These are phyloP conservation scores for Fusarium concolor DNA, from an alignment of 2,329 filamentous ascomycete species.

Conservation along the genomic window DNA sequence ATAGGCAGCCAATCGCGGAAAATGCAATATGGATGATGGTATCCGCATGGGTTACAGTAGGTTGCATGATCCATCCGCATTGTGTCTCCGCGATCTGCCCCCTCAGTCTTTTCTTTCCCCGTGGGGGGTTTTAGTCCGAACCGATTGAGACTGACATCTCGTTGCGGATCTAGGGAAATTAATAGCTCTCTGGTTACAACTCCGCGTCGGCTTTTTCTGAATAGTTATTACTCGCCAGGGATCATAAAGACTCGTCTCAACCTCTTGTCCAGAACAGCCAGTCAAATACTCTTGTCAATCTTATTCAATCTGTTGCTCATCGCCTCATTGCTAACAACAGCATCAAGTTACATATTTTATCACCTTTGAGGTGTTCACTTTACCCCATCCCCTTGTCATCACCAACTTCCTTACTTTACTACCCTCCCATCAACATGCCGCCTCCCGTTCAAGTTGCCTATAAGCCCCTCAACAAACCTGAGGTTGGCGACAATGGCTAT, in stretches of 20 bases:
- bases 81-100: conserved; percentile 20
- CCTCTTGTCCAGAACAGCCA: background rate
- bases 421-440: conserved; percentile 16
- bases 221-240: background rate
- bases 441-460: conserved; percentile 41
- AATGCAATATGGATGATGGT: background rate
- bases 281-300: background rate
- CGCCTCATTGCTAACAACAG: background rate
- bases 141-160: background rate
- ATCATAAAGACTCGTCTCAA: conserved; percentile 17
- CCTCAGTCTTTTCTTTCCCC: conserved; percentile 22
- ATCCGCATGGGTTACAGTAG: background rate
- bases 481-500: conserved; percentile 38
- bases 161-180: background rate
- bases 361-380: background rate
- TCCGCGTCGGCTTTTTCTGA: background rate
- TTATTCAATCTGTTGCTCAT: background rate
- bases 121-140: conserved; percentile 19
- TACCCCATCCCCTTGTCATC: no score
- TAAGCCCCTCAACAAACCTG: conserved; percentile 37
- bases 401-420: background rate
- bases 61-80: background rate
- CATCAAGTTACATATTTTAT: no score
- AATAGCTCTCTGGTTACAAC: background rate
- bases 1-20: background rate